Conservation (phyloP, 106 monocot genomes). For the Allium cepa region DNA sequence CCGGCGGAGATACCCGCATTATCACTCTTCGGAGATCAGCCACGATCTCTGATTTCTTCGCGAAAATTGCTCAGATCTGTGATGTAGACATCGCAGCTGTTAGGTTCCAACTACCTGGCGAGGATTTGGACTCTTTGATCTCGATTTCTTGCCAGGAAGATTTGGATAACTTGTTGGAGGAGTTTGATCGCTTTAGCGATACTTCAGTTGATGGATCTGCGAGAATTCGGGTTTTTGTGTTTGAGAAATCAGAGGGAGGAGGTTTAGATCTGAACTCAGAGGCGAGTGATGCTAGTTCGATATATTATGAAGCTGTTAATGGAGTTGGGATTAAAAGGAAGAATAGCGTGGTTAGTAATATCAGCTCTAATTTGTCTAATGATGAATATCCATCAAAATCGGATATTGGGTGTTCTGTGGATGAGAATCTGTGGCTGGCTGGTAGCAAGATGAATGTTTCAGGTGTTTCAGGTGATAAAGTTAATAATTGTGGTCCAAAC, state of each 20-base stretch:
- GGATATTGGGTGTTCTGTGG: not conserved
- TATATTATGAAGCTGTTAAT: conserved; percentile 50
- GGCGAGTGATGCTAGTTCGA: conserved; percentile 11
- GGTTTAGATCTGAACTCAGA: conserved; percentile 6
- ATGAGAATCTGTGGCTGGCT: not conserved
- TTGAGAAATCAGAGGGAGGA: conserved; percentile 5
- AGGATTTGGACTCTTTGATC: conserved; percentile 83
- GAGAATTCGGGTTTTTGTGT: conserved; percentile 66
- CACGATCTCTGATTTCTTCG: conserved; percentile 36
- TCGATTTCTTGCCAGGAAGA: conserved; percentile 75
- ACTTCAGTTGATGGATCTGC: conserved; percentile 32
- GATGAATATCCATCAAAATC: not conserved
- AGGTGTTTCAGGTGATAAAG: not conserved
- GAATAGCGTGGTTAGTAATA: conserved; percentile 18
- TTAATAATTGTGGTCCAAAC: not conserved
- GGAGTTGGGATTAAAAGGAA: conserved; percentile 13
- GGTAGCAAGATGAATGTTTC: not conserved
- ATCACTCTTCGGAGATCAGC: conserved; percentile 42
- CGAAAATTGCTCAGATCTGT: conserved; percentile 43
- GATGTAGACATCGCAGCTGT: conserved; percentile 39
- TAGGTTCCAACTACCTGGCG: conserved; percentile 82
- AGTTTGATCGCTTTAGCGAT: conserved; percentile 60
- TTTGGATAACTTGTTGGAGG: conserved; percentile 96
- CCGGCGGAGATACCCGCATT: conserved; percentile 75
- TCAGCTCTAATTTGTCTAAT: not conserved